phyloP scores from a whole-genome alignment of 2,329 filamentous ascomycete species.

The Dothistroma septosporum region DNA sequence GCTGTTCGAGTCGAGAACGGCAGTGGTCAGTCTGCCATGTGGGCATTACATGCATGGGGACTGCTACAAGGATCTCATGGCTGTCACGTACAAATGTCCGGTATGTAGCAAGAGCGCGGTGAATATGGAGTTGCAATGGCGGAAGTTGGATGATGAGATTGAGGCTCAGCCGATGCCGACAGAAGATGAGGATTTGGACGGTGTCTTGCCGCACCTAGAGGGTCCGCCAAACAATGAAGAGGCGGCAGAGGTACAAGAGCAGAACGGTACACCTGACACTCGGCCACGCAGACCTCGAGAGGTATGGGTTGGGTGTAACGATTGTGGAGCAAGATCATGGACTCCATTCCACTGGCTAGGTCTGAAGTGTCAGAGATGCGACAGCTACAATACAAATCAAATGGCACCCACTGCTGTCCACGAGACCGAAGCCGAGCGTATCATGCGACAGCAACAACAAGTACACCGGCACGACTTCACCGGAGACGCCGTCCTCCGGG shows the following conservation, averaged over 20 bases:
- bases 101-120: conserved; percentile 95
- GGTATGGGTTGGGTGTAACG: conserved; percentile 86
- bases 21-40: conserved; percentile 90
- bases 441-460: conserved; percentile 28
- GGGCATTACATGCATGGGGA: conserved; percentile 91
- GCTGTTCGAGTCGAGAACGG: conserved; percentile 84
- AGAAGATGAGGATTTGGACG: conserved; percentile 32
- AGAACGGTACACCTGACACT: not conserved
- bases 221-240: conserved; percentile 5
- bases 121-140: conserved; percentile 95
- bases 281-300: conserved; percentile 34
- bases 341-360: conserved; percentile 93
- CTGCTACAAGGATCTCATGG: conserved; percentile 85
- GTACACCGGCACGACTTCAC: conserved; percentile 35
- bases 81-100: conserved; percentile 88
- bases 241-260: not conserved
- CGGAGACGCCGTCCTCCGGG: conserved; percentile 32
- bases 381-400: conserved; percentile 52
- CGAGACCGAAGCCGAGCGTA: conserved; percentile 33
- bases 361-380: conserved; percentile 70
- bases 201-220: conserved; percentile 24
- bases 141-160: conserved; percentile 83
- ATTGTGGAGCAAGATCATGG: conserved; percentile 82
- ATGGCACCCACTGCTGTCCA: conserved; percentile 41
- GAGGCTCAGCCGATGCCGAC: conserved; percentile 84